A percentile compares a stretch with the other conserved stretches of the same genome.
Evolutionary conservation across 495 filamentous ascomycete genomes (phyloP).

Genomic region (Annulohypoxylon maeteangense): DNA sequence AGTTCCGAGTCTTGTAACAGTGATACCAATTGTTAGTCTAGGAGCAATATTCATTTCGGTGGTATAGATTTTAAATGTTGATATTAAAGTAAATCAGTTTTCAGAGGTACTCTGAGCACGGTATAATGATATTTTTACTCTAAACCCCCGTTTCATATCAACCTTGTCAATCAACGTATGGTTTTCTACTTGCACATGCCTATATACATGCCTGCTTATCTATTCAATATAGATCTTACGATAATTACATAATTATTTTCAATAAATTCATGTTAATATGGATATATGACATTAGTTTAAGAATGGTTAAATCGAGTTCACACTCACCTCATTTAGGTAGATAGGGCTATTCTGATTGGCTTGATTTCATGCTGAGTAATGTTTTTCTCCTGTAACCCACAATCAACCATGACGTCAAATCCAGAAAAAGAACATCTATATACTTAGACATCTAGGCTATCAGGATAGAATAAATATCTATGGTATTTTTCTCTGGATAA

Average conservation of each 20-base stretch:
- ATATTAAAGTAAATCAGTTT: not conserved
- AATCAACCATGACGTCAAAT: not conserved
- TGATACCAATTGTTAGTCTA: not conserved
- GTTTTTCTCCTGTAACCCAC: not conserved
- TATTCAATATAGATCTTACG: not conserved
- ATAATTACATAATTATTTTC: not conserved
- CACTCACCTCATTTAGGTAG: not conserved
- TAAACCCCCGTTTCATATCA: too few relatives aligned
- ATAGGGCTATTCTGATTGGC: not conserved
- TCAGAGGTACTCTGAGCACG: not conserved
- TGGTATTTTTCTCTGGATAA: too few relatives aligned
- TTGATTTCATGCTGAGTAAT: too few relatives aligned
- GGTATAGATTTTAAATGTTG: not conserved
- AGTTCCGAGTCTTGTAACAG: not conserved
- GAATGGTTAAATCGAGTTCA: not conserved
- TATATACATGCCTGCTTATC: too few relatives aligned
- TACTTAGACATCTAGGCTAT: too few relatives aligned
- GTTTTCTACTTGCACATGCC: too few relatives aligned
- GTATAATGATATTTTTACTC: too few relatives aligned
- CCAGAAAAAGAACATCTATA: too few relatives aligned
- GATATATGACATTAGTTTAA: not conserved
- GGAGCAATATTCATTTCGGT: not conserved
- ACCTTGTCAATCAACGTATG: too few relatives aligned
- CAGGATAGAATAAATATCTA: too few relatives aligned
- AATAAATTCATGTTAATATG: not conserved